Percentiles rank a stretch among this genome's conserved stretches.
Conservation (phyloP, 768 basidiomycete species). For the Xanthoconium purpureum region DNA sequence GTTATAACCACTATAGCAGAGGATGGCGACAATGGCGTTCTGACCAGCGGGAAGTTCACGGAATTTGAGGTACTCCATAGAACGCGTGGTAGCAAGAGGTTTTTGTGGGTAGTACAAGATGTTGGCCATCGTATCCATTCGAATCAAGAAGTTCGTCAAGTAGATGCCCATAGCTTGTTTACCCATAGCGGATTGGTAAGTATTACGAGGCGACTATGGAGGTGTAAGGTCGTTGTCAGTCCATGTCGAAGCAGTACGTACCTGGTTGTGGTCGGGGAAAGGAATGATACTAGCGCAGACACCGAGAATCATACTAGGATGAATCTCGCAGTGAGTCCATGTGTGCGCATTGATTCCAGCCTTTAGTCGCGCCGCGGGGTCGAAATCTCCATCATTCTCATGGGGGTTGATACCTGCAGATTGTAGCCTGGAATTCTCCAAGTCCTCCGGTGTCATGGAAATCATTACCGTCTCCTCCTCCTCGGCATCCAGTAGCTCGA, state of each 20-base stretch:
- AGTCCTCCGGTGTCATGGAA: slow-evolving; percentile 95
- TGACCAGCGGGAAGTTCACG: slow-evolving; percentile 98
- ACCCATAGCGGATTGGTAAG: slow-evolving; percentile 99
- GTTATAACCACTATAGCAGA: slow-evolving; percentile 99
- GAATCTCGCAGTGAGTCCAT: slow-evolving; percentile 99
- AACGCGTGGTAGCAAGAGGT: slow-evolving; percentile 95
- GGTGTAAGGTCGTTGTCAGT: slow-evolving; percentile 3
- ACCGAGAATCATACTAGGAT: slow-evolving; percentile 98
- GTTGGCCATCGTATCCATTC: slow-evolving; percentile 99
- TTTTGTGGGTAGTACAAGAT: slow-evolving; percentile 99
- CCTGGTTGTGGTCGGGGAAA: slow-evolving; percentile 99
- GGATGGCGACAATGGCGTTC: slow-evolving; percentile 96
- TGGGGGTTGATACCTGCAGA: slow-evolving; percentile 56
- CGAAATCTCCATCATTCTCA: slow-evolving; percentile 67
- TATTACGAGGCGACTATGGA: slow-evolving; percentile 93
- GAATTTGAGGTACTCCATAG: slow-evolving; percentile 99
- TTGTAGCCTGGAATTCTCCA: slow-evolving; percentile 77
- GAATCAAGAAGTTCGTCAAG: slow-evolving; percentile 95
- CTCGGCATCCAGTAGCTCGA: slow-evolving; percentile 95
- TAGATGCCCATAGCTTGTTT: slow-evolving; percentile 99
- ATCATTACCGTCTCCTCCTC: slow-evolving; percentile 99
- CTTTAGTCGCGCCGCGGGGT: slow-evolving; percentile 87
- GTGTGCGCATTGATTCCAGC: slow-evolving; percentile 81
- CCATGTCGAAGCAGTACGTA: slow-evolving; percentile 35
- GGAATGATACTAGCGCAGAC: slow-evolving; percentile 99